Base-by-base conservation (phyloP, 2,329 filamentous ascomycete species). In the Pleomassaria siparia region DNA sequence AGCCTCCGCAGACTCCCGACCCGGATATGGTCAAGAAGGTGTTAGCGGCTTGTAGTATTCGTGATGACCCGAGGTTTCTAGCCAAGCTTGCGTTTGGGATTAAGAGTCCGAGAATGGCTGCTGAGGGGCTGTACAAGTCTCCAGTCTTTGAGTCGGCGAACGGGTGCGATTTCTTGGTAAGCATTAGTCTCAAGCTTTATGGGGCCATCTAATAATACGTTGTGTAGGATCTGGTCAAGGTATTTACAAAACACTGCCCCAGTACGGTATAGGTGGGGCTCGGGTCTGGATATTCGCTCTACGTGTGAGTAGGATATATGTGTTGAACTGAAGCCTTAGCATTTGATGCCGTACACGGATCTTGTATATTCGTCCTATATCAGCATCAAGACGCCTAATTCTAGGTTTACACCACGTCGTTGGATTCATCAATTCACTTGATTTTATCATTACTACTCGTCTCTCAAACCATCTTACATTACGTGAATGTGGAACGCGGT, bases 21-120 rank as follows among this genome's bases (percentile, higher is more conserved):
- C 46, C 55, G 0, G 48, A 48, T 0, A 69, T 69, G 0, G 77
- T 84, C 39, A 47, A 63, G 6, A 62, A 57, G 1, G 66, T 85
- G 0, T 64, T 85, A 1, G 50, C 62, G 0, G 70, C 63, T 0
- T 76, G 78, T 11, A 55, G 66, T 0, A 74, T 77, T 1, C 72
- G 80, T 2, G 79, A 86, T 39, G 83, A 86, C 58, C 73, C 83
- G 2, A 66, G 82, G 11, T 80, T 84, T 53, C 67, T 86, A 22
- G 80, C 83, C 0, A 74, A 79, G 16, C 67, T 86, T 3, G 83
- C 82, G 0, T 86, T 85, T 59, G 83, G 83, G 0, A 85, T 86
- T 58, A 73, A 71, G 36, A 85, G 80, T 54, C 83, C 83, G 0
- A 67, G 81, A 1, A 73, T 82, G 0, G 73, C 66, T 4, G 63